These are phyloP conservation scores for Sphaerosporella brunnea DNA, from an alignment of 495 filamentous ascomycete genomes.

Conservation along the genomic window DNA sequence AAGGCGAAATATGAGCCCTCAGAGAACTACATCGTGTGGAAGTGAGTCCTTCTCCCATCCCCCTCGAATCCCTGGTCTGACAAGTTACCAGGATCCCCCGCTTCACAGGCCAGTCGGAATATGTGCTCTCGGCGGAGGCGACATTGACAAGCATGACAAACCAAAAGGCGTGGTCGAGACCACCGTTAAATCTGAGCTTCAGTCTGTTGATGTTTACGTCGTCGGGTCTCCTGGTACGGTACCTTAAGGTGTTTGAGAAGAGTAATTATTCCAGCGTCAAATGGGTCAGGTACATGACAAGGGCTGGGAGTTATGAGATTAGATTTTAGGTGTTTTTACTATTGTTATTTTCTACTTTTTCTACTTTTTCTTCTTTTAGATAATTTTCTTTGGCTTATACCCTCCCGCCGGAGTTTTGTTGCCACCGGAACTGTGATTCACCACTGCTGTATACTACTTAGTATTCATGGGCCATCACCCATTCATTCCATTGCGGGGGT, in stretches of 20 bases:
- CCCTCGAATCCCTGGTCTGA: not conserved
- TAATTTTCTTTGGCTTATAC: no score
- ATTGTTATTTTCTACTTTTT: no score
- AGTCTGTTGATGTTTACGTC: constrained; percentile 95
- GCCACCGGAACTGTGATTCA: no score
- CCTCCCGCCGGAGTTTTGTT: no score
- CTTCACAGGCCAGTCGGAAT: constrained; percentile 91
- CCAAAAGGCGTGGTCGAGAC: constrained; percentile 92
- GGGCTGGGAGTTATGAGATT: constrained; percentile 71
- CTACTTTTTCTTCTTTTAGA: no score
- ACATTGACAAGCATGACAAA: constrained; percentile 91
- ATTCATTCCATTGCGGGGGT: no score
- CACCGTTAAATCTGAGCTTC: constrained; percentile 81
- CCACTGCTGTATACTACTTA: no score
- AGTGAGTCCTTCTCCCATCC: constrained; percentile 28
- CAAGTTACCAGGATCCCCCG: constrained; percentile 44
- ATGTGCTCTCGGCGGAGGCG: constrained; percentile 83
- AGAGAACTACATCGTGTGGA: constrained; percentile 98
- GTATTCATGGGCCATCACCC: no score
- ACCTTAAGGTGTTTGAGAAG: constrained; percentile 99
- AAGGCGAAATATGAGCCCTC: constrained; percentile 97
- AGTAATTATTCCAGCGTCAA: constrained; percentile 96
- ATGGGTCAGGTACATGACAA: constrained; percentile 99
- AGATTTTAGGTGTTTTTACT: constrained; percentile 39
- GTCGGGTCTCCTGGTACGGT: constrained; percentile 75